Evolutionary conservation across 1,284 basidiomycete genomes (phyloP), one percentile per base, ranked within the genome.

Genomic region (Exsudoporus floridanus): DNA sequence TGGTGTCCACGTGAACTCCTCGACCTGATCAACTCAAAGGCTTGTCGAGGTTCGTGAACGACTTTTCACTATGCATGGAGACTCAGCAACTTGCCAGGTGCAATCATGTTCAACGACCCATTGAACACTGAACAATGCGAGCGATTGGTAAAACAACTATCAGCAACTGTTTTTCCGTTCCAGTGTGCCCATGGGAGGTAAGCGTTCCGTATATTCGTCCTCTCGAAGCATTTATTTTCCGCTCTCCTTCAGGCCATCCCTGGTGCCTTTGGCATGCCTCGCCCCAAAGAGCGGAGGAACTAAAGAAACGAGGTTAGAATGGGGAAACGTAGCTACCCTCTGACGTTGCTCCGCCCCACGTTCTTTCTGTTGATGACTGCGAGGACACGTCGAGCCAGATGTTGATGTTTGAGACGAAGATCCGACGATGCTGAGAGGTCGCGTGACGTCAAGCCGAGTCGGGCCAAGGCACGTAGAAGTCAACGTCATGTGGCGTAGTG

Each of bases 61-160:
- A 18, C n/a, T 27, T n/a, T 42, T 42, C 7, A n/a, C 13, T 48
- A 27, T 46, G 12, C 21, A 37, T 42, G 27, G 21, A 53, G 35
- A 36, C 44, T 59, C 5, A 59, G 42, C 47, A 19, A 43, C 28
- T 38, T 47, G 13, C 25, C 65, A 94, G 92, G 92, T 44, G 92
- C 94, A 0, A 90, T 97, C 70, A 98, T 98, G 95, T 98, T 98
- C 77, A 94, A 94, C 60, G 95, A 98, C 67, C 56, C 75, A 1
- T 77, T 98, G 44, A 81, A 75, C 16, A 50, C 71, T 4, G 77
- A 79, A 33, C 92, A 96, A 65, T 92, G 91, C 67, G 67, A 78
- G 59, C 76, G 78, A 28, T 78, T 98, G 36, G 74, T 98, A 34
- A 60, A 65, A 7, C 79, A 84, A 58, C 76, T 98, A 21, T 77